These are phyloP conservation scores for Penicillium sp. DNA, from an alignment of 2,329 filamentous ascomycete species.

Conservation along the genomic window DNA sequence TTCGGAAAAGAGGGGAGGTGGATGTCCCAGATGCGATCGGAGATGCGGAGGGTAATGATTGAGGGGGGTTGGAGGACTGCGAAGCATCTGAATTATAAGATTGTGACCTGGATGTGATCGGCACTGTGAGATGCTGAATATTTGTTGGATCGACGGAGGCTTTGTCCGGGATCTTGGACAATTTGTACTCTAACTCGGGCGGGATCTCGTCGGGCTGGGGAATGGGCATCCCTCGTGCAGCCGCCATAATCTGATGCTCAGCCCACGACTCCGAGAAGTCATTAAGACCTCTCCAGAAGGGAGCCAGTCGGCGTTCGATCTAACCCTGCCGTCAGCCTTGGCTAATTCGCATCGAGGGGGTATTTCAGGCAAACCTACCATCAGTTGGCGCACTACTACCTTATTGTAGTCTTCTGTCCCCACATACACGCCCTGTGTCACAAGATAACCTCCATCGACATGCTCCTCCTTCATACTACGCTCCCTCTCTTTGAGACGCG, in stretches of 20 bases:
- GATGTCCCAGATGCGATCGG: slow-evolving; percentile 53
- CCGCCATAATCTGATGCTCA: slow-evolving; percentile 91
- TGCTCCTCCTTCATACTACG: slow-evolving; percentile 87
- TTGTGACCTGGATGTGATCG: slow-evolving; percentile 73
- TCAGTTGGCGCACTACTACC: slow-evolving; percentile 78
- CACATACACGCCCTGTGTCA: slow-evolving; percentile 91
- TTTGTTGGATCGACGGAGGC: slow-evolving; percentile 57
- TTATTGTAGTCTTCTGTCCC: slow-evolving; percentile 94
- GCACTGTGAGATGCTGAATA: slow-evolving; percentile 72
- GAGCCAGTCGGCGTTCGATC: slow-evolving; percentile 90
- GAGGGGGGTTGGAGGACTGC: slow-evolving; percentile 62
- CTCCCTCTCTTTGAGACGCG: slow-evolving; percentile 79
- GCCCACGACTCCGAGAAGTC: slow-evolving; percentile 88
- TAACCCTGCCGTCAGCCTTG: slow-evolving; percentile 43
- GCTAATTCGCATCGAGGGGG: not conserved
- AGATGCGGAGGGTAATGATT: slow-evolving; percentile 61
- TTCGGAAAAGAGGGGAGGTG: slow-evolving; percentile 66
- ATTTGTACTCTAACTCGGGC: slow-evolving; percentile 60
- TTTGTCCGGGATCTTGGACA: slow-evolving; percentile 50
- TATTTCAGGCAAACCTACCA: slow-evolving; percentile 58
- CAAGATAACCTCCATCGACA: slow-evolving; percentile 90
- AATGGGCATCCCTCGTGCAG: slow-evolving; percentile 77
- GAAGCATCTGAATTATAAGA: slow-evolving; percentile 75
- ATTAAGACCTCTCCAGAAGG: slow-evolving; percentile 92
- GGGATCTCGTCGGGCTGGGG: slow-evolving; percentile 82